Evolutionary conservation across 2,329 filamentous ascomycete genomes (phyloP).

Genomic region (Calycina marina): DNA sequence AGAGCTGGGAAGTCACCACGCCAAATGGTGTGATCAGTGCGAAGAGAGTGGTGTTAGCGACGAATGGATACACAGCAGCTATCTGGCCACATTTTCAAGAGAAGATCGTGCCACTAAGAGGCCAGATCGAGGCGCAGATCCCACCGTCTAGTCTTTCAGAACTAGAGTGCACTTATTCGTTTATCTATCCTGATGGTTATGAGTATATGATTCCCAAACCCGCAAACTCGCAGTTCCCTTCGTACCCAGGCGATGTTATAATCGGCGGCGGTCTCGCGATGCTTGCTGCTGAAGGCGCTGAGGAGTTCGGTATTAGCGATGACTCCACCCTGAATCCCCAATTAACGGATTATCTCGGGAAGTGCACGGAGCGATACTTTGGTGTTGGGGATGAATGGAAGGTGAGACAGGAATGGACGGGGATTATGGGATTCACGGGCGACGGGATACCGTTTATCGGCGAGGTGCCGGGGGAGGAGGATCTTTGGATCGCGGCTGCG

Average conservation of each 20-base stretch:
- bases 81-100: conserved; percentile 28
- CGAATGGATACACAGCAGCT: conserved; percentile 36
- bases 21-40: conserved; percentile 28
- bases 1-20: conserved; percentile 28
- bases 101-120: conserved; percentile 33
- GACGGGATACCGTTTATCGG: conserved; percentile 40
- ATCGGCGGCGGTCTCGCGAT: conserved; percentile 16
- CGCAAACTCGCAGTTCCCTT: conserved; percentile 25
- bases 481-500: conserved; percentile 15
- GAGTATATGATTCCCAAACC: conserved; percentile 53
- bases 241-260: conserved; percentile 25
- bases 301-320: conserved; percentile 28
- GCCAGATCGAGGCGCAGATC: conserved; percentile 32
- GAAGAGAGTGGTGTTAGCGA: conserved; percentile 33
- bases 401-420: conserved; percentile 34
- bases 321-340: conserved; percentile 15
- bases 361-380: conserved; percentile 21
- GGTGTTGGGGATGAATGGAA: conserved; percentile 33
- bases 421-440: conserved; percentile 40
- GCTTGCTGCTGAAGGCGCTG: conserved; percentile 21
- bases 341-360: conserved; percentile 13
- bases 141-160: conserved; percentile 19
- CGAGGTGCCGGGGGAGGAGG: conserved; percentile 27
- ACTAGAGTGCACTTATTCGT: conserved; percentile 26
- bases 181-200: conserved; percentile 45